Evolutionary conservation across 805 yeast genomes (phyloP).

Genomic region (Metschnikowia similis): DNA sequence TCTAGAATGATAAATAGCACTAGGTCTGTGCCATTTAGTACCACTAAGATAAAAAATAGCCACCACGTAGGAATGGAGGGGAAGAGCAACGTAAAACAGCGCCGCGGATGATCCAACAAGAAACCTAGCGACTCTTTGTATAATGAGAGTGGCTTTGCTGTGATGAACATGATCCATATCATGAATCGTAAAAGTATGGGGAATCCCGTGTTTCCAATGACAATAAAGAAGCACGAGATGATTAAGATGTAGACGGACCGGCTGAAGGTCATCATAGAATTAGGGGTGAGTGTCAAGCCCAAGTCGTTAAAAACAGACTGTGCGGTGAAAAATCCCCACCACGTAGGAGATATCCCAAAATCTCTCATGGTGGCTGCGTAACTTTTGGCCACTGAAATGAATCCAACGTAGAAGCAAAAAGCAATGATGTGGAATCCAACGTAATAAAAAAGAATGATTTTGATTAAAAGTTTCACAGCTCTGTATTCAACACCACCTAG

Average conservation of each 20-base stretch:
- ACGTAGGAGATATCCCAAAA: constrained; percentile 66
- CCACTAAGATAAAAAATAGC: constrained; percentile 71
- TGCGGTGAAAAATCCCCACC: constrained; percentile 93
- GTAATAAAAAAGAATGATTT: constrained; percentile 62
- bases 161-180: constrained; percentile 72
- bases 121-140: constrained; percentile 77
- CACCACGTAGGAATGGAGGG: constrained; percentile 96
- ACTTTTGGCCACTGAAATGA: constrained; percentile 37
- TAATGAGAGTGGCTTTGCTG: constrained; percentile 62
- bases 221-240: constrained; percentile 62
- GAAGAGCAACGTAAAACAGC: constrained; percentile 89
- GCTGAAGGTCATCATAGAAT: constrained; percentile 70
- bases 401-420: constrained; percentile 53
- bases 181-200: constrained; percentile 78
- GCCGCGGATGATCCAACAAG: constrained; percentile 89
- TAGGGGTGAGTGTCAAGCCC: constrained; percentile 77
- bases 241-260: constrained; percentile 62
- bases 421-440: constrained; percentile 69
- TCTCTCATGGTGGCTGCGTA: constrained; percentile 44
- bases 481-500: constrained; percentile 97
- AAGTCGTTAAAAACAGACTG: constrained; percentile 79
- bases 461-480: constrained; percentile 71
- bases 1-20: constrained; percentile 78
- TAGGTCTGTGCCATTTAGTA: constrained; percentile 72
- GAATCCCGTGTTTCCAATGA: constrained; percentile 93